Percentiles rank a stretch among this genome's conserved stretches.
Conservation (phyloP, 2,329 filamentous ascomycete species). For the Trichoderma afroharzianum region DNA sequence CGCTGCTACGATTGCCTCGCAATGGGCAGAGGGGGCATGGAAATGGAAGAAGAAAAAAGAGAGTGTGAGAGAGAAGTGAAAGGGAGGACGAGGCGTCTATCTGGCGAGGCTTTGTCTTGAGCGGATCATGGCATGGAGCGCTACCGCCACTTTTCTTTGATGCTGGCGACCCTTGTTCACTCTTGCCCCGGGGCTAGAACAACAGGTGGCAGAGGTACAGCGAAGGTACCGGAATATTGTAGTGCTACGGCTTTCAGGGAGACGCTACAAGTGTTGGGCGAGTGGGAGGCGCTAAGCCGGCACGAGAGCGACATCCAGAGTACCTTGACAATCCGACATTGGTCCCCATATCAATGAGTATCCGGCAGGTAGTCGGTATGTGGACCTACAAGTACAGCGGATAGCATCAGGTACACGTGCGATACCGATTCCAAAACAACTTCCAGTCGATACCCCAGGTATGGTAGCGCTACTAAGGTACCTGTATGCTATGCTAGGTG, state of each 20-base stretch:
- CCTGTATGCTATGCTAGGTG: not conserved
- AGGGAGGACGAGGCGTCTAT: constrained; percentile 27
- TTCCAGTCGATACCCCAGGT: not conserved
- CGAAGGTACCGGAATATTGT: not conserved
- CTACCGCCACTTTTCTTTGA: not conserved
- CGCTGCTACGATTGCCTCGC: constrained; percentile 37
- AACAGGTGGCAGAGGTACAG: not conserved
- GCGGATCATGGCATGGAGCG: not conserved
- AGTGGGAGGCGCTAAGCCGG: not conserved
- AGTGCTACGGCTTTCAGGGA: not conserved
- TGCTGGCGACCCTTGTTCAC: not conserved
- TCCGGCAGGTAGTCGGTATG: not conserved
- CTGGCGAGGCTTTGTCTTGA: constrained; percentile 40
- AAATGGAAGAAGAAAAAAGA: constrained; percentile 33
- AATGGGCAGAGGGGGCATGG: constrained; percentile 37
- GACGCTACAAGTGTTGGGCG: not conserved
- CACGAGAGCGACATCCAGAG: not conserved
- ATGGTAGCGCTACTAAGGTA: not conserved
- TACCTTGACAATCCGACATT: not conserved
- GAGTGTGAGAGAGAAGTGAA: constrained; percentile 19
- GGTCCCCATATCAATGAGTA: not conserved
- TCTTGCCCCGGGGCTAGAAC: not conserved
- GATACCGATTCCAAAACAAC: not conserved
- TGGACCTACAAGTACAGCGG: not conserved
- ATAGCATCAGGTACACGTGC: not conserved